These are phyloP conservation scores for Amanita fuliginea DNA, from an alignment of 768 basidiomycete genomes.

Conservation along the genomic window DNA sequence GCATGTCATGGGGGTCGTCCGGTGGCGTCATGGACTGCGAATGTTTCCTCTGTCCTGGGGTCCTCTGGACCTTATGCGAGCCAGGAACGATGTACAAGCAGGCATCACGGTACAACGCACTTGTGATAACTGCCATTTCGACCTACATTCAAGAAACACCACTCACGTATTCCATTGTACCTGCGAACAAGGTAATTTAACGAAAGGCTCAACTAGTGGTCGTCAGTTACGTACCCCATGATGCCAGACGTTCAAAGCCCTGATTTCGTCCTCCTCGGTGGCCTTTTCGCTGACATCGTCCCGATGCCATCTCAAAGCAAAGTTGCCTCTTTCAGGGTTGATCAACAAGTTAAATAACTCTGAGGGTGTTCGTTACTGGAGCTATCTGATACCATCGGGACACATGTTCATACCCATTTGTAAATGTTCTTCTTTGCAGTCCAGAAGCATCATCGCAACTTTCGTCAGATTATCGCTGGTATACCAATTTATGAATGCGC, in stretches of 20 bases:
- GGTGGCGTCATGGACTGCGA: conserved; percentile 44
- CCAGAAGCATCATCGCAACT: conserved; percentile 36
- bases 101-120: conserved; percentile 55
- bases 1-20: conserved; percentile 54
- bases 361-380: conserved; percentile 13
- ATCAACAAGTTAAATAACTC: conserved; percentile 72
- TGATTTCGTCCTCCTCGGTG: conserved; percentile 44
- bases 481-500: conserved; percentile 57
- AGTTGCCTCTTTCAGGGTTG: conserved; percentile 52
- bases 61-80: conserved; percentile 49
- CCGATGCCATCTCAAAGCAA: conserved; percentile 72
- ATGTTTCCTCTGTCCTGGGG: conserved; percentile 42
- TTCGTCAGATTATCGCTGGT: conserved; percentile 38
- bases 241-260: conserved; percentile 47
- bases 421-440: conserved; percentile 44
- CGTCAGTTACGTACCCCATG: conserved; percentile 41
- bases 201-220: not conserved
- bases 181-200: conserved; percentile 19
- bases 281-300: conserved; percentile 60
- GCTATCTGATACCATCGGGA: not conserved
- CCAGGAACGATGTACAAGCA: conserved; percentile 65
- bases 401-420: conserved; percentile 52
- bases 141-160: not conserved
- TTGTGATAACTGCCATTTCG: conserved; percentile 12
- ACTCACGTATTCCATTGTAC: conserved; percentile 77